Conservation (phyloP, 495 filamentous ascomycete species). For the Penicillium parvum region DNA sequence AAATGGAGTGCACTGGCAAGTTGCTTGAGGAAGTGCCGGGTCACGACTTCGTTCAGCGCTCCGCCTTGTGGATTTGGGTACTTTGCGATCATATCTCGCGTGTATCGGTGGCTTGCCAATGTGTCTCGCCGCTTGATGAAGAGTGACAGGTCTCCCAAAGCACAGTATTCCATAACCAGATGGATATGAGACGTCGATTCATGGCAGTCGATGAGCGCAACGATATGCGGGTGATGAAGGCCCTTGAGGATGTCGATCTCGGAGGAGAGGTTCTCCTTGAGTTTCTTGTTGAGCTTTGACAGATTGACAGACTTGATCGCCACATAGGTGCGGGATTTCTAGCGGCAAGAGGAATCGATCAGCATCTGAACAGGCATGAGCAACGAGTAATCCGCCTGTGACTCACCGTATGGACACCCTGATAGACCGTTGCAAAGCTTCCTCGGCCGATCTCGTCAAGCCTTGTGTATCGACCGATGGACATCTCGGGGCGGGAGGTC, state of each 20-base stretch:
- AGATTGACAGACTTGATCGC: constrained; percentile 96
- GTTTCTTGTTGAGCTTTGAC: constrained; percentile 83
- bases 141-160: constrained; percentile 83
- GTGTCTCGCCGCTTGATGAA: constrained; percentile 93
- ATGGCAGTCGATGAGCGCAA: constrained; percentile 88
- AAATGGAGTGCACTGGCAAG: constrained; percentile 89
- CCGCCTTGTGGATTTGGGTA: constrained; percentile 79
- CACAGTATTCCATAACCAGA: constrained; percentile 97
- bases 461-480: constrained; percentile 72
- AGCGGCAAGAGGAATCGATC: constrained; percentile 25
- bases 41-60: constrained; percentile 88
- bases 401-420: constrained; percentile 78
- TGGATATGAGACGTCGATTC: constrained; percentile 86
- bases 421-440: constrained; percentile 92
- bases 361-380: constrained; percentile 30
- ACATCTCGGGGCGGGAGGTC: constrained; percentile 50
- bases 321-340: constrained; percentile 64
- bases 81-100: constrained; percentile 79
- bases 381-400: background rate
- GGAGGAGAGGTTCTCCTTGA: constrained; percentile 90
- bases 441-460: constrained; percentile 87
- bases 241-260: constrained; percentile 93
- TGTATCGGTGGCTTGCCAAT: constrained; percentile 67
- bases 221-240: constrained; percentile 93
- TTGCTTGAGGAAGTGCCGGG: constrained; percentile 93